Base-by-base conservation (phyloP, 1,139 yeast genomes). In the Protomyces macrosporus region DNA sequence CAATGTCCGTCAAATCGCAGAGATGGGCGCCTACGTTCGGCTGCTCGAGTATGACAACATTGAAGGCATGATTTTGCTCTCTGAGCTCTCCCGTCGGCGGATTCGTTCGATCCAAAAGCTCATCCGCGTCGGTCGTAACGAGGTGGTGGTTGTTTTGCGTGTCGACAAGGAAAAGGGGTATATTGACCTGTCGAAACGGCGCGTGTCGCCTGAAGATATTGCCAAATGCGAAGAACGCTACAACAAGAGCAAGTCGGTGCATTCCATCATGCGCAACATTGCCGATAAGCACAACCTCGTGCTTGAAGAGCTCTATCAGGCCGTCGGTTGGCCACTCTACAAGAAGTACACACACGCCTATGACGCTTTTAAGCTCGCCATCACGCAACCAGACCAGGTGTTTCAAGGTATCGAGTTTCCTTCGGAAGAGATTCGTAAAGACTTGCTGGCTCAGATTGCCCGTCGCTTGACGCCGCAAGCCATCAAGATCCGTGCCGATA, bases 101-200 rank as follows among this genome's bases (percentile, higher is more conserved):
- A 93, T 93, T 74, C 85, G 99, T 78, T 90, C 97, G 65, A 93
- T 93, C 74, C 99, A 93, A 78, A 95, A 93, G 76, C 84, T 90
- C 76, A 91, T 93, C 76, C 88, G 97, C 80, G 98, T 93, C 68
- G 99, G 99, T 70, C 90, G 95, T 76, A 93, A 95, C 75, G 99
- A 93, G 78, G 98, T 93, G 66, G 98, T 95, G 39, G 98, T 93
- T 66, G 98, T 95, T n/a, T 82, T 93, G 75, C 88, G 99, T 81
- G 98, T 93, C 68, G 99, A 93, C 78, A 91, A 90, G 77, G 98
- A 95, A 77, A 93, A 93, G 78, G 99, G 72, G n/a, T 93, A 93
- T 78, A 93, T 93, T 75, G 99, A 93, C 79, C 82, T 93, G 75
- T 91, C 98, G 67, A 93, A 93, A 78, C 91, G 98, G 83, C 86